Evolutionary conservation across 2,329 filamentous ascomycete genomes (phyloP).

Genomic region (Bipolaris zeicola): DNA sequence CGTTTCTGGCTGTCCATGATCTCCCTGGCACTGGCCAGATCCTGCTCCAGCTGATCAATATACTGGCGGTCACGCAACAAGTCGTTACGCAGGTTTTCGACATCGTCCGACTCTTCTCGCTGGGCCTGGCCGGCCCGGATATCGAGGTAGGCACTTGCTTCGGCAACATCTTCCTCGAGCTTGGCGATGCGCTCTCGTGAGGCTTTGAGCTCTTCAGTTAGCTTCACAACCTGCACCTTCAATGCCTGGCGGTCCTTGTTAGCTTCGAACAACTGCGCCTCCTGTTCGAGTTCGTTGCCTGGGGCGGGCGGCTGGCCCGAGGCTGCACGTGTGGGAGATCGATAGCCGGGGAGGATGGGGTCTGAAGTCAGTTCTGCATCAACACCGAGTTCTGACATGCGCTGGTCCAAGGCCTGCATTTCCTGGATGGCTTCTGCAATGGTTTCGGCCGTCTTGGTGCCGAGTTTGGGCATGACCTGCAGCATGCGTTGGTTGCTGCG

Average conservation of each 20-base stretch:
- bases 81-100: slow-evolving; percentile 53
- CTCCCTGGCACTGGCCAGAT: slow-evolving; percentile 52
- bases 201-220: slow-evolving; percentile 52
- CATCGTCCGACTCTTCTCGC: slow-evolving; percentile 48
- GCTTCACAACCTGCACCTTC: slow-evolving; percentile 47
- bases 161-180: slow-evolving; percentile 56
- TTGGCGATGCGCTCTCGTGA: slow-evolving; percentile 50
- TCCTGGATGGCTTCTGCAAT: slow-evolving; percentile 51
- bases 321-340: slow-evolving; percentile 40
- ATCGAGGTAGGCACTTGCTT: slow-evolving; percentile 54
- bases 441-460: slow-evolving; percentile 43
- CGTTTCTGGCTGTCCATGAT: slow-evolving; percentile 54
- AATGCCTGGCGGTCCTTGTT: slow-evolving; percentile 54
- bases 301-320: slow-evolving; percentile 35
- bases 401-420: slow-evolving; percentile 45
- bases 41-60: slow-evolving; percentile 56
- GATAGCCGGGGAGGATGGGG: slow-evolving; percentile 39
- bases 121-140: slow-evolving; percentile 47
- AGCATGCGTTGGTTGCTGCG: slow-evolving; percentile 57
- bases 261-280: slow-evolving; percentile 57
- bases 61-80: slow-evolving; percentile 55
- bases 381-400: slow-evolving; percentile 45
- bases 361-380: slow-evolving; percentile 45
- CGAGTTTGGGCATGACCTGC: slow-evolving; percentile 47
- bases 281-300: slow-evolving; percentile 54